phyloP scores from a whole-genome alignment of 805 yeast genomes.

The Myxozyma lipomycoides region DNA sequence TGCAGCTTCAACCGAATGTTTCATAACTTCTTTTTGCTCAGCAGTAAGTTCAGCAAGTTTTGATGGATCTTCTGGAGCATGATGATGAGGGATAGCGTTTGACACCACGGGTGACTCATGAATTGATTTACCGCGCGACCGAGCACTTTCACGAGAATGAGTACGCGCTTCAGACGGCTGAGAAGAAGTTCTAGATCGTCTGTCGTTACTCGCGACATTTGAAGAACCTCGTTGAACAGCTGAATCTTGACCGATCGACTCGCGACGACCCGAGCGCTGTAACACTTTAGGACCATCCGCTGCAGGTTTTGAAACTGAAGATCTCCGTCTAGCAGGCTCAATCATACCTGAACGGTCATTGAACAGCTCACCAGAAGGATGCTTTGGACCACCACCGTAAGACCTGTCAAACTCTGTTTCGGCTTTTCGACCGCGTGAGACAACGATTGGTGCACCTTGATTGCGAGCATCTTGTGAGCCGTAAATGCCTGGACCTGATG shows the following conservation, averaged over 20 bases:
- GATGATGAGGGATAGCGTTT: conserved; percentile 2
- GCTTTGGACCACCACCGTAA: conserved; percentile 14
- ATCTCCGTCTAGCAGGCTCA: conserved; percentile 24
- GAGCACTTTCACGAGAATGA: background rate
- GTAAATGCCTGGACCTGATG: conserved; percentile 4
- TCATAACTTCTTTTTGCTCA: conserved; percentile 39
- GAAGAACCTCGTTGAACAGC: conserved; percentile 5
- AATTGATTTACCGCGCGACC: background rate
- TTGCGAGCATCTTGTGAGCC: conserved; percentile 19
- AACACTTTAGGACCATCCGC: background rate
- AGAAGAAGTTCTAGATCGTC: conserved; percentile 1
- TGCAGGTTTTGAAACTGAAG: conserved; percentile 10
- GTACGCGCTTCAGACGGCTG: background rate
- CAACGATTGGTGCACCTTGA: conserved; percentile 7
- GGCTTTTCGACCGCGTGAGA: conserved; percentile 19
- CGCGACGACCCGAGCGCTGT: conserved; percentile 1
- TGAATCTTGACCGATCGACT: background rate
- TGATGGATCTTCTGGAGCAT: conserved; percentile 2
- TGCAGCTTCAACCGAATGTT: conserved; percentile 35
- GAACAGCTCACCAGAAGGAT: conserved; percentile 13
- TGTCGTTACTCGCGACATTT: conserved; percentile 7
- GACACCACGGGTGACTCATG: conserved; percentile 4
- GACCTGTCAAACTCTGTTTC: conserved; percentile 24
- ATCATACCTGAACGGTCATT: conserved; percentile 26
- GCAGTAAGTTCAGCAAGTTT: conserved; percentile 20